phyloP scores from a whole-genome alignment of 805 yeast genomes.

The Saturnispora bothae region DNA sequence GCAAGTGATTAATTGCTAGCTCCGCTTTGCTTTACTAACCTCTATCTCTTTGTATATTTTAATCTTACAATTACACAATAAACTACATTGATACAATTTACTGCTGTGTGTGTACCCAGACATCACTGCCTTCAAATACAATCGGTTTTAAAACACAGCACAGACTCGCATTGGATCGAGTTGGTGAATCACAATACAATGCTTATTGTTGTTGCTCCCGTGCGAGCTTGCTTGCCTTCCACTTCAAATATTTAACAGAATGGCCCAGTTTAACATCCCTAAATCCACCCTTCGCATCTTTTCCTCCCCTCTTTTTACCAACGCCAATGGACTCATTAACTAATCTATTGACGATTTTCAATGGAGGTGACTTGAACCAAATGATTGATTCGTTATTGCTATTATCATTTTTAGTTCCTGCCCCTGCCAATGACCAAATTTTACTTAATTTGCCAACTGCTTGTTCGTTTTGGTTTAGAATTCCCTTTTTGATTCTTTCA shows the following conservation, averaged over 20 bases:
- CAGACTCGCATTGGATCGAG: too few relatives aligned
- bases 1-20: too few relatives aligned
- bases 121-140: too few relatives aligned
- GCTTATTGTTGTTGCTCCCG: constrained; percentile 3
- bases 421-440: constrained; percentile 2
- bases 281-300: constrained; percentile 15
- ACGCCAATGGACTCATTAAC: constrained; percentile 16
- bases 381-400: constrained; percentile 29
- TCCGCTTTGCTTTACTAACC: too few relatives aligned
- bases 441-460: constrained; percentile 2
- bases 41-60: too few relatives aligned
- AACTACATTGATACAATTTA: too few relatives aligned
- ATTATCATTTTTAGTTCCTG: background rate
- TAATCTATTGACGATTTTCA: constrained; percentile 33
- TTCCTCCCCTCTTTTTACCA: constrained; percentile 8
- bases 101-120: too few relatives aligned
- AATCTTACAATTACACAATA: too few relatives aligned
- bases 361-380: constrained; percentile 66
- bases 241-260: constrained; percentile 62
- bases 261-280: constrained; percentile 47
- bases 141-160: too few relatives aligned
- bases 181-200: too few relatives aligned
- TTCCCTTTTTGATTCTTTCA: constrained; percentile 17
- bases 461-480: constrained; percentile 12
- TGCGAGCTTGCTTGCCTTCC: constrained; percentile 28